Evolutionary conservation across 805 yeast species (phyloP).

Genomic region (Wickerhamiella azymoides): DNA sequence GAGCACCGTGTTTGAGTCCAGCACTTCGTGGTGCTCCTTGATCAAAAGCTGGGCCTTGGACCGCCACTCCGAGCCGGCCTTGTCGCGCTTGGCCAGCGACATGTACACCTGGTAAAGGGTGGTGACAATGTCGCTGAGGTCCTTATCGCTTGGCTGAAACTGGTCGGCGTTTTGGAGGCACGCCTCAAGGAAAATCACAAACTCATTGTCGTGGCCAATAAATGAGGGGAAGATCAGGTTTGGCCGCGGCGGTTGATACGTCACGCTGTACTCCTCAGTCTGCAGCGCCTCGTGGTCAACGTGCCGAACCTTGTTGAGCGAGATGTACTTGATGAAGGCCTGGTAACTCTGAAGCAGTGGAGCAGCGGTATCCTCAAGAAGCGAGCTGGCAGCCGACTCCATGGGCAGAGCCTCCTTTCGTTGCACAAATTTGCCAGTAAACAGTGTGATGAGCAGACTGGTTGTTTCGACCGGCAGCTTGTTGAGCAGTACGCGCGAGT

Average conservation of each 20-base stretch:
- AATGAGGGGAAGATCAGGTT: constrained; percentile 76
- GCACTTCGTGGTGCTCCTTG: constrained; percentile 31
- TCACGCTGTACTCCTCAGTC: constrained; percentile 10
- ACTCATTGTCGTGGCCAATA: constrained; percentile 72
- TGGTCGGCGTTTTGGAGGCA: constrained; percentile 65
- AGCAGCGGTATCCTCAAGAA: constrained; percentile 11
- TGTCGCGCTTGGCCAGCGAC: constrained; percentile 26
- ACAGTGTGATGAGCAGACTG: constrained; percentile 65
- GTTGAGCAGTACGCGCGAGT: constrained; percentile 52
- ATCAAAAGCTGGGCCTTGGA: constrained; percentile 46
- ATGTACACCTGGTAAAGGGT: constrained; percentile 76
- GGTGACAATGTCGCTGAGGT: constrained; percentile 56
- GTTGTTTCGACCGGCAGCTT: constrained; percentile 69
- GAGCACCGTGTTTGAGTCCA: constrained; percentile 41
- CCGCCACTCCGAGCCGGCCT: constrained; percentile 46
- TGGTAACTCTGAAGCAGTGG: constrained; percentile 39
- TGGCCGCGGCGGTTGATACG: constrained; percentile 84
- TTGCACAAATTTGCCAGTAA: constrained; percentile 70
- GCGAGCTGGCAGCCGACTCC: neutral
- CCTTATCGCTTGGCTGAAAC: constrained; percentile 57
- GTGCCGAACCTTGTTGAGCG: constrained; percentile 14
- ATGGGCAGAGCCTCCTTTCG: neutral
- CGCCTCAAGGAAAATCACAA: constrained; percentile 86
- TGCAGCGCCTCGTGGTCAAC: constrained; percentile 16
- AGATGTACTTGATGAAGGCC: constrained; percentile 43